Base-by-base conservation (phyloP, 2,329 filamentous ascomycete genomes). In the Cordyceps cateniannulata region DNA sequence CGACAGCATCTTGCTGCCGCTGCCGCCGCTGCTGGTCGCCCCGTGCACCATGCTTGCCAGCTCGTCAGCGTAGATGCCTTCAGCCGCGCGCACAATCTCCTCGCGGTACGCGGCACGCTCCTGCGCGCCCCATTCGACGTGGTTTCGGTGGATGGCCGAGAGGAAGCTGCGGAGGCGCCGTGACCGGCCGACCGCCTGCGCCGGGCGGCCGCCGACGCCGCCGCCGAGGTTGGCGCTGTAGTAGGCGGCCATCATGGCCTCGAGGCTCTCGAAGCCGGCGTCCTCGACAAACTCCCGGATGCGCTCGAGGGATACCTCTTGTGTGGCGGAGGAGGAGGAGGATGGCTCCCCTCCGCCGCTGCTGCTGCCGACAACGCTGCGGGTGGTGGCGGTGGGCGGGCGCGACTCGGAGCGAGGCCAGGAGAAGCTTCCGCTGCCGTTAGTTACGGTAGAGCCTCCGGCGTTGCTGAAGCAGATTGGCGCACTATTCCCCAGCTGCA, bases 81-180 rank as follows among this genome's bases (percentile, higher is more conserved):
- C 61, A 2, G 61, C 61, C 5, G 61, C 61, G 9, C 61, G 61
- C 9, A 40, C 59, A 7, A 63, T 51, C 27, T 63, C 61, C 63
- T 45, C 64, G 32, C 32, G 51, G n/a, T 63, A 63, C 7, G 52
- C 45, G 6, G 20, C 44, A 25, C 54, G 59, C 48, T 63, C 64
- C 48, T 48, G 51, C 18, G 48, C 61, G 44, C 57, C 57, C 57
- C 57, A 59, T 52, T 52, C 47, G 5, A 45, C 24, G 14, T 61
- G 59, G 45, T 25, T 61, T 22, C 52, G 59, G 40, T 61, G 52
- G 2, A 61, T 56, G 3, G 45, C 59, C 4, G 52, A 61, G 7
- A 57, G 52, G 29, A 50, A 61, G n/a, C 51, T 18, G 22, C 59
- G 52, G n/a, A 59, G 48, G 3, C 57, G 35, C 18, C 57, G 29